Conservation (phyloP, 2,329 filamentous ascomycete genomes). For the Xylariales sp. region DNA sequence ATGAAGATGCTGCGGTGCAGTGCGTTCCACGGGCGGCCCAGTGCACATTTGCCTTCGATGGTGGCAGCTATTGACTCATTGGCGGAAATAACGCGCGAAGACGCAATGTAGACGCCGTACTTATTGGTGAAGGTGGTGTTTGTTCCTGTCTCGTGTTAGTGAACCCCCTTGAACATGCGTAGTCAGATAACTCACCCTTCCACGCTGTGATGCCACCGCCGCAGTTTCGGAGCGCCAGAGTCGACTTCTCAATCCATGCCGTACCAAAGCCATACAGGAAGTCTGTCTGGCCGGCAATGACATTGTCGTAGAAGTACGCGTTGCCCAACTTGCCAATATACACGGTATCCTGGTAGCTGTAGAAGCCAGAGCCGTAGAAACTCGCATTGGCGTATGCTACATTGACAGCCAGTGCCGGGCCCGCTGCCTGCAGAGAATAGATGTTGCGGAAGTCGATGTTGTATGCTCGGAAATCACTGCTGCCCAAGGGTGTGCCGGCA, state of each 20-base stretch:
- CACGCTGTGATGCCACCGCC: slow-evolving; percentile 65
- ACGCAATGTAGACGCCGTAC: slow-evolving; percentile 61
- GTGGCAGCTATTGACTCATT: slow-evolving; percentile 40
- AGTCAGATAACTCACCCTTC: slow-evolving; percentile 45
- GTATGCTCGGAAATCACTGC: slow-evolving; percentile 58
- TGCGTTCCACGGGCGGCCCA: slow-evolving; percentile 61
- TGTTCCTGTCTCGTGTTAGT: slow-evolving; percentile 23
- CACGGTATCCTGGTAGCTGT: slow-evolving; percentile 64
- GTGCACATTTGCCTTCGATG: slow-evolving; percentile 42
- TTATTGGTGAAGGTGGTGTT: slow-evolving; percentile 64
- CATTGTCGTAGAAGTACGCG: slow-evolving; percentile 56
- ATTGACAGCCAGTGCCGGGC: slow-evolving; percentile 56
- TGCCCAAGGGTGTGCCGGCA: slow-evolving; percentile 57
- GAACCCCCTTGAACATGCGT: not conserved
- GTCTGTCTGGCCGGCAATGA: slow-evolving; percentile 62
- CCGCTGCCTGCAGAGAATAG: slow-evolving; percentile 43
- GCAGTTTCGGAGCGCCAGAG: slow-evolving; percentile 52
- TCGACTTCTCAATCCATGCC: slow-evolving; percentile 51
- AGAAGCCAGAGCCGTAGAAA: slow-evolving; percentile 63
- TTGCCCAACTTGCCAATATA: slow-evolving; percentile 65
- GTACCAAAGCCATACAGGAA: slow-evolving; percentile 68
- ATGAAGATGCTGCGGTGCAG: slow-evolving; percentile 54
- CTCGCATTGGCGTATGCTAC: slow-evolving; percentile 60
- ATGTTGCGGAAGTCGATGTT: slow-evolving; percentile 63
- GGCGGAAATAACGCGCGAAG: slow-evolving; percentile 47